phyloP scores from a whole-genome alignment of 2,329 filamentous ascomycete genomes.

The Aspergillus aculeatus region DNA sequence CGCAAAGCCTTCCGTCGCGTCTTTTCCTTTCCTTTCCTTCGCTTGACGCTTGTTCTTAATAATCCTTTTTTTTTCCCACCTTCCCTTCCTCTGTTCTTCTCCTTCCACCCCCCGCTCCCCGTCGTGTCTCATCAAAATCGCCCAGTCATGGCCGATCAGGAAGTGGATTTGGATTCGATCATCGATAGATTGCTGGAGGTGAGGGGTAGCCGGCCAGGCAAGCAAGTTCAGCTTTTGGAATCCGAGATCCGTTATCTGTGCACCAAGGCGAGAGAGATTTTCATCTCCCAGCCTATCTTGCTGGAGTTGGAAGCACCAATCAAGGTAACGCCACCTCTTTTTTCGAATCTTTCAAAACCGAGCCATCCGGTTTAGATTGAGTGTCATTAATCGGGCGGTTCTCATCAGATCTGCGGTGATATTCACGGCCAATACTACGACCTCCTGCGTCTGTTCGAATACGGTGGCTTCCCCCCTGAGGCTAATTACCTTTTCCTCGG shows the following conservation, averaged over 20 bases:
- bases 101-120: conserved; percentile 18
- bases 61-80: conserved; percentile 20
- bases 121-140: conserved; percentile 33
- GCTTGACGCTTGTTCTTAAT: conserved; percentile 22
- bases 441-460: conserved; percentile 93
- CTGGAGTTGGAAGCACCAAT: conserved; percentile 97
- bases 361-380: not conserved
- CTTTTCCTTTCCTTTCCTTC: conserved; percentile 24
- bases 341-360: not conserved
- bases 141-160: conserved; percentile 69
- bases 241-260: conserved; percentile 95
- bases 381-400: conserved; percentile 16
- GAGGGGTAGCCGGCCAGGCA: conserved; percentile 93
- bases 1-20: conserved; percentile 32
- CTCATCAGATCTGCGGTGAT: conserved; percentile 89
- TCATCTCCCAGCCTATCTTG: conserved; percentile 97
- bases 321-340: conserved; percentile 65
- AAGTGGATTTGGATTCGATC: conserved; percentile 98
- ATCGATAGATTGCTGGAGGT: conserved; percentile 98
- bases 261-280: conserved; percentile 98
- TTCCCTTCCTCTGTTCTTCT: conserved; percentile 18
- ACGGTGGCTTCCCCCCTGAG: conserved; percentile 95
- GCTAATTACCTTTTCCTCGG: conserved; percentile 99
- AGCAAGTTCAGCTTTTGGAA: conserved; percentile 96
- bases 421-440: conserved; percentile 99